Evolutionary conservation across 495 filamentous ascomycete species (phyloP), one percentile per base, ranked within the genome.

Genomic region (Penicillium odoratum): DNA sequence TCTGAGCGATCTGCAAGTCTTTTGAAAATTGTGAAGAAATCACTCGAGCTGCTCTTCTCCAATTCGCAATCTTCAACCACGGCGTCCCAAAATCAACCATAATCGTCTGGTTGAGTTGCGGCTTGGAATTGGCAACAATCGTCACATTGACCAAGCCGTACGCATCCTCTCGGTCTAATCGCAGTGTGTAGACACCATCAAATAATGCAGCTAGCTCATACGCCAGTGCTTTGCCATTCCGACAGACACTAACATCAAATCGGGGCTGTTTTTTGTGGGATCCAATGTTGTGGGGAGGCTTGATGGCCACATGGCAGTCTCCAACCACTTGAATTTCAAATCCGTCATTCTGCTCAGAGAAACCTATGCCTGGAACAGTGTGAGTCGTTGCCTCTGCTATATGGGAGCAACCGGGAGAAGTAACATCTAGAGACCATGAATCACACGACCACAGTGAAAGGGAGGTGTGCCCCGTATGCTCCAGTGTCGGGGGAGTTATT

Each of bases 311-410:
- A 62, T 88, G 80, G 55, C 76, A 79, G 58, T 87, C 81, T 8
- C 83, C 85, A 59, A 87, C 74, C 28, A 83, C 75, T 56, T 85
- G 81, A n/a, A 87, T 72, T 58, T 85, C 82, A 66, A 86, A 87
- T 5, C 69, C 59, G 42, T 81, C 73, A 1, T 71, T 45, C 1
- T 45, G 57, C 11, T 33, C 56, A 28, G 57, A 49, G 25, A 53
- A 30, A 15, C 56, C 58, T 13, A 57, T 26, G 29, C 59, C 34
- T n/a, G 67, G 54, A 30, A 65, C 58, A 30, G 58, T 16, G 7
- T 66, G 59, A 8, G 46, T 60, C 9, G 64, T 61, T 21, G 66
- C 42, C 7, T 67, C 62, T 7, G 64, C 58, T 11, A 70, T 48
- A 13, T 58, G 55, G 15, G 64, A 62, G 25, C 51, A 47, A 40